Conservation (phyloP, 257 asterid species). For the Nemophila menziesii region DNA sequence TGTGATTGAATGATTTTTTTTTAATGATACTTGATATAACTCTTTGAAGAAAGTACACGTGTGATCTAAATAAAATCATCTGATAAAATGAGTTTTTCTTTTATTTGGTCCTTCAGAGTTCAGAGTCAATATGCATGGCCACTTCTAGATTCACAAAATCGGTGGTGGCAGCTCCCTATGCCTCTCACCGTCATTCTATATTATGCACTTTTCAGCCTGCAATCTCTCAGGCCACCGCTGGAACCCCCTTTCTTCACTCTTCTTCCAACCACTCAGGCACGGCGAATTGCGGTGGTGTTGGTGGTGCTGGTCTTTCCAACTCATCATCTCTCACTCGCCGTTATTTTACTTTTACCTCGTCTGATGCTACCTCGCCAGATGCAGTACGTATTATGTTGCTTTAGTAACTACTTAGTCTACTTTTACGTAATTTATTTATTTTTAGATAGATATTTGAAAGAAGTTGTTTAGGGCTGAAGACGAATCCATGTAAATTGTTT, state of each 20-base stretch:
- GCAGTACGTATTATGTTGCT: constrained; percentile 7
- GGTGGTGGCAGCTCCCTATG: constrained; percentile 29
- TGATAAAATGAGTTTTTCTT: too few species aligned
- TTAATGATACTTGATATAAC: too few species aligned
- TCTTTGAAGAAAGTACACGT: too few species aligned
- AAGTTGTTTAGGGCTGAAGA: too few species aligned
- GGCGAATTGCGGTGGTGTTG: constrained; percentile 3
- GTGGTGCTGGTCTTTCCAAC: constrained; percentile 5
- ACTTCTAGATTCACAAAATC: constrained; percentile 19
- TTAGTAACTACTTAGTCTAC: background rate
- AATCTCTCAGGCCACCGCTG: constrained; percentile 16
- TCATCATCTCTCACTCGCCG: constrained; percentile 25
- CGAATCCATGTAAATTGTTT: too few species aligned
- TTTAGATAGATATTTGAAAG: background rate
- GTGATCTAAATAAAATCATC: too few species aligned
- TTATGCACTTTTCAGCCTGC: too few species aligned
- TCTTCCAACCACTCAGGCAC: constrained; percentile 7
- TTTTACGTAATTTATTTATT: background rate
- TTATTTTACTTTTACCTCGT: constrained; percentile 40
- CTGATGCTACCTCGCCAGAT: constrained; percentile 38
- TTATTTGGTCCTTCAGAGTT: too few species aligned
- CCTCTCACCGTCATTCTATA: constrained; percentile 17
- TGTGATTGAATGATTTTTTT: too few species aligned
- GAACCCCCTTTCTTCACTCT: constrained; percentile 11
- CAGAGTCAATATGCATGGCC: constrained; percentile 7